Conservation (phyloP, 2,329 filamentous ascomycete genomes). For the Cordyceps sp. region DNA sequence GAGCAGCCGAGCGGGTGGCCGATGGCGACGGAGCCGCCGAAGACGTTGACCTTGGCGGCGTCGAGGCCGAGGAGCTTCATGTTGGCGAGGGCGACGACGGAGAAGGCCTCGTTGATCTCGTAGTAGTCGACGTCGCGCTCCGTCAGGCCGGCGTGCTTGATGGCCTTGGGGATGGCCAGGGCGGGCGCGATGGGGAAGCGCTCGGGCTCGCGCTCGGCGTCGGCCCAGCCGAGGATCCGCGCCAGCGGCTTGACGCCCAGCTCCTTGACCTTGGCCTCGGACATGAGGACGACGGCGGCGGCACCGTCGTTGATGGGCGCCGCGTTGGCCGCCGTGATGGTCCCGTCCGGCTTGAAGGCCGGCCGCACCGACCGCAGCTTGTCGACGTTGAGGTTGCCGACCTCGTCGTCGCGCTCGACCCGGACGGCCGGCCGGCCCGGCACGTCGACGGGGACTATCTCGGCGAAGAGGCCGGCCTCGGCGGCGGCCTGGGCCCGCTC, state of each 20-base stretch:
- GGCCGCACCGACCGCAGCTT: constrained; percentile 77
- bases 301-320: constrained; percentile 93
- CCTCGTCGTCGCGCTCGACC: constrained; percentile 81
- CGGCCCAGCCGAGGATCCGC: constrained; percentile 95
- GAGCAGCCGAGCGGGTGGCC: constrained; percentile 90
- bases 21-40: constrained; percentile 87
- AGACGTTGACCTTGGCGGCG: constrained; percentile 83
- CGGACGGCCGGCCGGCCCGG: constrained; percentile 68
- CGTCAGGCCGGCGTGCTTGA: constrained; percentile 80
- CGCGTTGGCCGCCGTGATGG: constrained; percentile 90
- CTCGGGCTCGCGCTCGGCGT: constrained; percentile 78
- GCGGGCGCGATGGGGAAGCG: constrained; percentile 93
- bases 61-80: constrained; percentile 73
- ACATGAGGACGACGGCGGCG: constrained; percentile 81
- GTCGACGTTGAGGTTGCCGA: constrained; percentile 78
- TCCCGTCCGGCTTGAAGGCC: constrained; percentile 68
- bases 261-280: constrained; percentile 85
- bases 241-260: constrained; percentile 81
- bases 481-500: constrained; percentile 81
- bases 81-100: constrained; percentile 89
- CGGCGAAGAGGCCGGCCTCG: constrained; percentile 65
- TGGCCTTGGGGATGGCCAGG: constrained; percentile 89
- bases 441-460: constrained; percentile 84
- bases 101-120: constrained; percentile 99
- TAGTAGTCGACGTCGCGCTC: constrained; percentile 74